Conservation (phyloP, 768 basidiomycete genomes). For the Postia placenta region DNA sequence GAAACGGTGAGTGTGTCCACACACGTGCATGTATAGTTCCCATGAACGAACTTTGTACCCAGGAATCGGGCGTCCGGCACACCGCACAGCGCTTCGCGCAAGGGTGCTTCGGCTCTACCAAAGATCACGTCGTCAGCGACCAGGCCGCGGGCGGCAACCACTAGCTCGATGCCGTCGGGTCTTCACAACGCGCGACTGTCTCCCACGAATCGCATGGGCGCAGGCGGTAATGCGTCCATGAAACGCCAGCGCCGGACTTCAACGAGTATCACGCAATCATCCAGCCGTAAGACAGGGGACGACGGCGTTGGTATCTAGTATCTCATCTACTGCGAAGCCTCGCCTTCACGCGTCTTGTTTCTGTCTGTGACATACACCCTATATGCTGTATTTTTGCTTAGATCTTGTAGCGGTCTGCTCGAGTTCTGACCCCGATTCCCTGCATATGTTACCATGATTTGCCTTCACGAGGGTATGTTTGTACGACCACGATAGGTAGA, state of each 20-base stretch:
- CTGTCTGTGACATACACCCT: conserved; percentile 10
- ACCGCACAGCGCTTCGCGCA: conserved; percentile 59
- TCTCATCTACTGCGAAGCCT: conserved; percentile 11
- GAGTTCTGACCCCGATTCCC: conserved; percentile 3
- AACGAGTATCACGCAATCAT: conserved; percentile 40
- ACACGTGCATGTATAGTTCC: no score
- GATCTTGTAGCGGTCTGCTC: conserved; percentile 14
- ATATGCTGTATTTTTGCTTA: conserved; percentile 18
- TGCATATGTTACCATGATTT: conserved; percentile 5
- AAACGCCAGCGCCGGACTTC: conserved; percentile 83
- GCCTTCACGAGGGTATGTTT: conserved; percentile 12
- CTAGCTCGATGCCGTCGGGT: conserved; percentile 47
- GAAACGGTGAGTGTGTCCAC: conserved; percentile 70
- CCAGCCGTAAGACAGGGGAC: conserved; percentile 19
- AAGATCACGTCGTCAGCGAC: conserved; percentile 73
- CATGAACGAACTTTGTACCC: neutral
- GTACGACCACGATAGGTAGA: conserved; percentile 18
- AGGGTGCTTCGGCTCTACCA: conserved; percentile 53
- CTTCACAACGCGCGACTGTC: conserved; percentile 35
- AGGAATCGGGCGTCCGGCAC: conserved; percentile 82
- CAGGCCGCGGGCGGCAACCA: conserved; percentile 67
- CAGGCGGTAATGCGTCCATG: conserved; percentile 37
- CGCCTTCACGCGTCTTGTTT: conserved; percentile 31
- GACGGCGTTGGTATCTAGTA: conserved; percentile 14
- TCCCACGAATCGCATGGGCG: conserved; percentile 25